Evolutionary conservation across 2,329 filamentous ascomycete species (phyloP), one percentile per base, ranked within the genome.

Genomic region (Trichoderma simmonsii): DNA sequence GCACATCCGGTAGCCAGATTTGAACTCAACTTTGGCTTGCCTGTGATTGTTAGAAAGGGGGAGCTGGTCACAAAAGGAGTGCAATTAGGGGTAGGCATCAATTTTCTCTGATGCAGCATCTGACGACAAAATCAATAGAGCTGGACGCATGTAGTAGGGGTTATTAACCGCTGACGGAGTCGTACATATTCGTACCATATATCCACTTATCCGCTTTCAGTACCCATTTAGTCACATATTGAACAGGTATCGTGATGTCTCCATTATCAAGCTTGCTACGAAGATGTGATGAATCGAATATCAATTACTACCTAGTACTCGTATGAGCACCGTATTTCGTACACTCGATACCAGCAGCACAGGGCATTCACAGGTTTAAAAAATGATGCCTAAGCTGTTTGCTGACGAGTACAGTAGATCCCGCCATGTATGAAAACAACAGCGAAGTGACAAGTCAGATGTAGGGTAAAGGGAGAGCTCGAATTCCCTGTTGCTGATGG

Each of bases 61-160:
- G 96, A 99, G 83, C 91, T 96, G 77, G 91, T 90, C 18, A 89
- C 95, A 70, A 99, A 99, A 84, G 96, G 96, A 1, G 80, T 99
- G 74, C 94, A 96, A 80, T 91, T 99, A 77, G 96, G 96, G n/a
- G 93, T 99, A 54, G 96, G 96, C 64, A 94, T 99, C 79, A 97
- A 93, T 83, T 98, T 99, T 80, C 83, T 98, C 86, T 98, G 92
- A 24, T 59, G 54, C 36, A 48, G 11, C 11, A n/a, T 21, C 15
- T 21, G 21, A 32, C 18, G 51, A n/a, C 6, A 14, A 48, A 11
- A 24, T 18, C 8, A 30, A 67, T 71, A 54, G 63, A 66, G 14
- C 32, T 24, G 48, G 43, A 59, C n/a, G 70, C 32, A 24, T 60
- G 57, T 54, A 43, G 32, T 26, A 39, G 26, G 43, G 30, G 43